phyloP scores from a whole-genome alignment of 257 asterid species.

The Nicotiana knightiana region DNA sequence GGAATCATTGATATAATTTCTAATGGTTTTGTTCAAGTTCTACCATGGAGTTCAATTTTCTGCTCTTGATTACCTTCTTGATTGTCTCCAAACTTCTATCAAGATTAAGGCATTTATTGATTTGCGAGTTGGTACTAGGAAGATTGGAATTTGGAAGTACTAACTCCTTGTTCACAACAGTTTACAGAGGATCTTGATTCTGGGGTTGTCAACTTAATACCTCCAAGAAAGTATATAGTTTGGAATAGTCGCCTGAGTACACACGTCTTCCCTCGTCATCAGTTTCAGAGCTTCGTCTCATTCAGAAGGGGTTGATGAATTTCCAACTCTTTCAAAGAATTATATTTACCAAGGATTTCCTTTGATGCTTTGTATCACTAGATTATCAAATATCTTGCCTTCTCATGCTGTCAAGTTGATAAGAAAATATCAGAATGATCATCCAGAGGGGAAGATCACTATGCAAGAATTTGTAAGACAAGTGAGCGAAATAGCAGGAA shows the following conservation, averaged over 20 bases:
- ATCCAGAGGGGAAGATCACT: background rate
- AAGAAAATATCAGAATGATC: background rate
- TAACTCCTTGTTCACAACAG: constrained; percentile 21
- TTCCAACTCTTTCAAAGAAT: background rate
- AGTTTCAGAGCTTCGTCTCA: constrained; percentile 19
- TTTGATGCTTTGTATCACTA: background rate
- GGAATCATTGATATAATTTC: constrained; percentile 13
- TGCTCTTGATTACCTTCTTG: constrained; percentile 5
- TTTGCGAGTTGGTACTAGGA: constrained; percentile 22
- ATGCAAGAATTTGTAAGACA: background rate
- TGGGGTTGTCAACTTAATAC: constrained; percentile 24
- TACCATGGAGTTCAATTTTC: constrained; percentile 20
- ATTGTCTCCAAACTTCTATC: background rate
- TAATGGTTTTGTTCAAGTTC: constrained; percentile 19
- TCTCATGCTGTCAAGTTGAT: background rate
- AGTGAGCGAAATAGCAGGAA: background rate
- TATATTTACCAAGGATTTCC: background rate
- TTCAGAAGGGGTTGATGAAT: background rate
- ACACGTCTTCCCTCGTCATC: constrained; percentile 22
- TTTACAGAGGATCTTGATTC: constrained; percentile 18
- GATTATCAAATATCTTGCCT: background rate
- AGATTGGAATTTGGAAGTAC: constrained; percentile 16
- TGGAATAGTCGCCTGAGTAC: constrained; percentile 22
- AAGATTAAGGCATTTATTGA: constrained; percentile 6
- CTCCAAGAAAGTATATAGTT: constrained; percentile 22